Evolutionary conservation across 2,329 filamentous ascomycete genomes (phyloP), one percentile per base, ranked within the genome.

Genomic region (Penicillium sp.): DNA sequence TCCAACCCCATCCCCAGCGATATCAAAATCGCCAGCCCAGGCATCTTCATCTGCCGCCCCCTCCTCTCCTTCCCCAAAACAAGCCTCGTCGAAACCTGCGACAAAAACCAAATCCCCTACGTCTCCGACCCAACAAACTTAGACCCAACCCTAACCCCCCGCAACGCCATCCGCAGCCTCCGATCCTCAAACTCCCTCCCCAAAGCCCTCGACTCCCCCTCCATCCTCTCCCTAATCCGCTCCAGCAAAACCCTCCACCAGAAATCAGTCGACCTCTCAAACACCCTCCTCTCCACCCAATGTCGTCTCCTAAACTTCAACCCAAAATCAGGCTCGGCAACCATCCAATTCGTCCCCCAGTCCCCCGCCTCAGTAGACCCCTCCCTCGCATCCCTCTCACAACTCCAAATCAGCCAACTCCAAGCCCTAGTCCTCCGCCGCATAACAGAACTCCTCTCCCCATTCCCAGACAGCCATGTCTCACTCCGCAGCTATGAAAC

Each of bases 51-150:
- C 48, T 65, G 64, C 33, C 67, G 72, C 2, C 70, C 72, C 9
- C 64, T 73, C 6, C 64, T 72, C 9, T 56, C 60, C 5, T 70
- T 91, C 63, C 73, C 78, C 52, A 95, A 97, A 71, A 77, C 81
- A 42, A 76, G 84, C 30, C 76, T 96, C 22, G 28, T 69, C 33
- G 44, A 77, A 63, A 54, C 88, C 82, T 96, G 92, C 63, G 68
- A 84, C 53, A 75, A 79, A n/a, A 79, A 84, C 56, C 70, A 76
- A 0, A 72, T 95, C 9, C 71, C 74, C 0, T 97, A 89, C 87
- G 88, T 89, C 55, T 88, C 93, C 65, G 93, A 99, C 65, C 73
- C 76, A 35, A 96, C 91, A 1, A 99, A 99, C 63, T 69, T 76
- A 13, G 87, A 96, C 61, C 78, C 76, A 8, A 89, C 84, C 0